Base-by-base conservation (phyloP, 768 basidiomycete genomes). In the Pleurotus djamor region DNA sequence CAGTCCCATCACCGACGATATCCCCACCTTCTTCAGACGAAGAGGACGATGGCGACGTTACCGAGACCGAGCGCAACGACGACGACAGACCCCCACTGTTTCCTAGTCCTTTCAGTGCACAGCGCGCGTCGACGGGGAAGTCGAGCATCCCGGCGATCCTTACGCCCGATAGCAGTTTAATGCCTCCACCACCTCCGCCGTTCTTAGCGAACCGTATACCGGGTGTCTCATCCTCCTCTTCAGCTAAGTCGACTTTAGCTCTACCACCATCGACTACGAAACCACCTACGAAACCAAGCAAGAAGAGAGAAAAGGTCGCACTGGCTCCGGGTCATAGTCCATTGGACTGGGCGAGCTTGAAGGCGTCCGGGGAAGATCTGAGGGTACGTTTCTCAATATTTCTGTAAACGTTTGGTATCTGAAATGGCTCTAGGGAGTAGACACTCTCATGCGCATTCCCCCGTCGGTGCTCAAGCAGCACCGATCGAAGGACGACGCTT, bases 341-440 rank as follows among this genome's bases (percentile, higher is more conserved):
- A 8, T 72, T 99, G 33, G 97, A 99, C 72, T 99, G 96, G 96
- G 95, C 94, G 1, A 85, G 81, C 48, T 74, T 97, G 59, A 95
- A 96, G 71, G 75, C 84, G 3, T 93, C 89, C 4, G 95, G 95
- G 1, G 68, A 75, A 57, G 87, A 97, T 78, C 72, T 98, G 5
- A 76, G 92, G 56, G 94, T 95, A 65, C 59, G 83, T 73, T 17
- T 52, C 45, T 41, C 56, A 21, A 60, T 52, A 55, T n/a, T 47
- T 36, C n/a, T 43, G 9, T 34, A 45, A 41, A 49, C 45, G 21
- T 28, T 28, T 28, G 21, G 21, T 28, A 28, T 28, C 21, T 28
- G 21, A 28, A 28, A 28, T 28, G 21, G 2, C 21, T 3, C 21
- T 69, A 94, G 92, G 91, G 93, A 12, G 85, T 90, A 4, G 85